Evolutionary conservation across 257 asterid genomes (phyloP), one percentile per base, ranked within the genome.

Genomic region (Fraxinus cuspidata): DNA sequence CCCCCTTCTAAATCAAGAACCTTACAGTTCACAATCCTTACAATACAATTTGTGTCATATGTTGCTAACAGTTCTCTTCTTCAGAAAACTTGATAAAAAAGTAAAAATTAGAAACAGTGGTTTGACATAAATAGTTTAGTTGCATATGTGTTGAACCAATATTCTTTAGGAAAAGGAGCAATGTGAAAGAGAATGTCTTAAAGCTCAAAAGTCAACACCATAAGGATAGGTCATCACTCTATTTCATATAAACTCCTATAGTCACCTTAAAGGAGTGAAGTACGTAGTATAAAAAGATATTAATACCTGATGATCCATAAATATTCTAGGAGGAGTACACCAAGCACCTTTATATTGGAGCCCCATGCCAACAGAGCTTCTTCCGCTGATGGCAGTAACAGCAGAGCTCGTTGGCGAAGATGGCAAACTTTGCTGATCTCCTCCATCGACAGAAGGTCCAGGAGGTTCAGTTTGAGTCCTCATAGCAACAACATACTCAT

Each of bases 311-410:
- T 91, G 95, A 84, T 94, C 99, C 97, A 91, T 91, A 83, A 92
- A 94, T 72, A 94, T 90, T 86, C 97, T 85, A 7, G 99, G 99
- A 77, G 99, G 99, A 78, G 99, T 95, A 76, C 99, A 95, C 98
- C 98, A 95, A 84, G 98, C 92, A 73, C 99, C 97, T 89, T 90
- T 94, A 80, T 92, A 86, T 64, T 86, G 99, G 86, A 94, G 80
- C 73, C 97, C 96, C 91, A 79, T 89, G 78, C 99, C 99, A 77
- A 92, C 89, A 0, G 99, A 94, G 84, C 97, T 94, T 90, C 97
- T 87, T 74, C 97, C 99, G 49, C 99, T 94, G 53, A 86, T 75
- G 60, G 93, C 99, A 32, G 99, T 94, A 78, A 92, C 99, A 35
- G 99, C 99, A 74, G 99, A 94, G 76, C 97, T 88, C 35, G 97